Evolutionary conservation across 78 protist species (phyloP), one percentile per base, ranked within the genome.

Genomic region (Dictyostelium intermedium): DNA sequence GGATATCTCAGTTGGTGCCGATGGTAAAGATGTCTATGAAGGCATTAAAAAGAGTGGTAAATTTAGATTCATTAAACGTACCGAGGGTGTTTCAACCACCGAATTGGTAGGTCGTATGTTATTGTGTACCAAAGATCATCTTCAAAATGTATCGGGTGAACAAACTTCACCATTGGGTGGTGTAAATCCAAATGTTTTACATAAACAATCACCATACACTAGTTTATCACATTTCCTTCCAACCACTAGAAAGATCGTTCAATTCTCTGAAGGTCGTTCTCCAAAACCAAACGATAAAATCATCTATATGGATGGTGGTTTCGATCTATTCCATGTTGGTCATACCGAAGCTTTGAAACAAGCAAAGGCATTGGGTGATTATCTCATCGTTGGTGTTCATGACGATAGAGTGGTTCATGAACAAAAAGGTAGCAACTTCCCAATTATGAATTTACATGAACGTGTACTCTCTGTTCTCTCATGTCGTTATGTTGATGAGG

Each of bases 251-350:
- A 86, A 92, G 41, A 95, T 97, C 34, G 97, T 93, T 27, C 97
- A 95, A 73, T 95, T 97, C 91, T 84, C 96, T 27, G 95, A 86
- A 45, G 96, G 96, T 23, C 69, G 69, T 6, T 87, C 91, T 8
- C 98, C 98, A 45, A 92, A 95, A 53, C 92, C 96, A 18, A 96
- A 25, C 20, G 98, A 97, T 91, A 23, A 37, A 35, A 84, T 99
- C n/a, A 99, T 98, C 6, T 99, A 98, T 86, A 97, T 98, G 85
- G 98, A 96, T 80, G 99, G 99, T 53, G 95, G 95, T 70, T 99
- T 98, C 78, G 99, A 99, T 82, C 78, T 98, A 34, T 97, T 98
- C 96, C 99, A 98, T 87, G 95, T 78, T 23, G 99, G 99, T 25
- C 99, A 98, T 84, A 60, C 93, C 8, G 97, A 66, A 35, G 66